Percentiles rank a stretch among this genome's conserved stretches.
phyloP scores from a whole-genome alignment of 768 basidiomycete species.

The Hirschioporus abietinus region DNA sequence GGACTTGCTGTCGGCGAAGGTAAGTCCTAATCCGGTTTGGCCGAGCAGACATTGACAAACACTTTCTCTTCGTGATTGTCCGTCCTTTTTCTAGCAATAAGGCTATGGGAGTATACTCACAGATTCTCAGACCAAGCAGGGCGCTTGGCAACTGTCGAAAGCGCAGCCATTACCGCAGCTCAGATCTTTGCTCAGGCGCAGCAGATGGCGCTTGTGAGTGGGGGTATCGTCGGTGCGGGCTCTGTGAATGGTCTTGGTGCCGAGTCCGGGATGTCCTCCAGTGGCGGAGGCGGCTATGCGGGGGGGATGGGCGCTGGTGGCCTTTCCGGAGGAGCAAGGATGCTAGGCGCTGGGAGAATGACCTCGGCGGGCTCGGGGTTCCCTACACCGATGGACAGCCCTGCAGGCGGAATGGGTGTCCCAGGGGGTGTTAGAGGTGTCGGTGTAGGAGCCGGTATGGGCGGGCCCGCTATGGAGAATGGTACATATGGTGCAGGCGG shows the following conservation, averaged over 20 bases:
- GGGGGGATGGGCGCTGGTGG: too few species aligned
- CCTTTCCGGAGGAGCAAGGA: neutral
- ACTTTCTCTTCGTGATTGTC: too few species aligned
- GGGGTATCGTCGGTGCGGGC: constrained; percentile 2
- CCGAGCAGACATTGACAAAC: too few species aligned
- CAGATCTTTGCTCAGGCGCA: neutral
- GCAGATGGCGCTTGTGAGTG: neutral
- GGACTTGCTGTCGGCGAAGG: constrained; percentile 72
- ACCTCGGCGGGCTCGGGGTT: neutral
- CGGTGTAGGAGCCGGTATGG: neutral
- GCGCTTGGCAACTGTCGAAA: constrained; percentile 49
- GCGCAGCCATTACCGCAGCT: constrained; percentile 64
- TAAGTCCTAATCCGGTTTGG: too few species aligned
- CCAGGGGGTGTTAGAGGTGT: too few species aligned
- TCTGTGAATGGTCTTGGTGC: neutral
- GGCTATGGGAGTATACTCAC: constrained; percentile 52
- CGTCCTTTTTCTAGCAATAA: too few species aligned
- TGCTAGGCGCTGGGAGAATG: neutral
- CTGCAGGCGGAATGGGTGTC: neutral
- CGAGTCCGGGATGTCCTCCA: neutral
- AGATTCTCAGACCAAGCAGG: constrained; percentile 39
- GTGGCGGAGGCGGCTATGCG: neutral
- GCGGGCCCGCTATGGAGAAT: too few species aligned
- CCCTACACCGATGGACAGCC: neutral
- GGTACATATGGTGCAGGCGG: neutral